Evolutionary conservation across 805 yeast species (phyloP).

Genomic region (Metschnikowia kofuensis): DNA sequence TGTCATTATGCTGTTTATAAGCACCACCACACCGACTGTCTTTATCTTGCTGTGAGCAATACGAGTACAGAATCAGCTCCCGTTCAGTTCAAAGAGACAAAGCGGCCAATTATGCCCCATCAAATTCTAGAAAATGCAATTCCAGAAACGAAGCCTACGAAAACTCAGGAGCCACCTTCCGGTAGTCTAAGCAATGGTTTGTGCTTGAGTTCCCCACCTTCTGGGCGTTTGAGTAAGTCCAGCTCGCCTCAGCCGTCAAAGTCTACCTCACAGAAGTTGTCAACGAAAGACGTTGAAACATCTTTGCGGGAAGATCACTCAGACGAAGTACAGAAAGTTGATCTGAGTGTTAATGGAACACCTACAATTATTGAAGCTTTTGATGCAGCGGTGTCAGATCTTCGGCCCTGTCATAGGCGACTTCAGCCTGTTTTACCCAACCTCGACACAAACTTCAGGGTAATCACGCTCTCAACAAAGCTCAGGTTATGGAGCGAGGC

Average conservation of each 20-base stretch:
- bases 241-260: too few relatives aligned
- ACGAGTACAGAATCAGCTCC: slow-evolving; percentile 34
- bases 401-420: not conserved
- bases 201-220: not conserved
- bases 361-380: too few relatives aligned
- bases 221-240: too few relatives aligned
- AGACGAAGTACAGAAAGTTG: too few relatives aligned
- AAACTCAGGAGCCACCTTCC: not conserved
- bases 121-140: slow-evolving; percentile 33
- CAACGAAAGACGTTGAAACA: too few relatives aligned
- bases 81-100: slow-evolving; percentile 28
- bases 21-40: slow-evolving; percentile 1
- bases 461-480: slow-evolving; percentile 20
- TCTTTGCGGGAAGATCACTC: too few relatives aligned
- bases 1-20: slow-evolving; percentile 34
- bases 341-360: too few relatives aligned
- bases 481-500: slow-evolving; percentile 20
- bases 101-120: slow-evolving; percentile 32
- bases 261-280: too few relatives aligned
- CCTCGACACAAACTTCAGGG: slow-evolving; percentile 19
- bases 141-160: not conserved
- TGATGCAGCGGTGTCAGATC: not conserved
- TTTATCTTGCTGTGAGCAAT: slow-evolving; percentile 33
- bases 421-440: slow-evolving; percentile 13
- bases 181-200: not conserved